Conservation (phyloP, 2,329 filamentous ascomycete genomes). For the Colletotrichum limetticola region DNA sequence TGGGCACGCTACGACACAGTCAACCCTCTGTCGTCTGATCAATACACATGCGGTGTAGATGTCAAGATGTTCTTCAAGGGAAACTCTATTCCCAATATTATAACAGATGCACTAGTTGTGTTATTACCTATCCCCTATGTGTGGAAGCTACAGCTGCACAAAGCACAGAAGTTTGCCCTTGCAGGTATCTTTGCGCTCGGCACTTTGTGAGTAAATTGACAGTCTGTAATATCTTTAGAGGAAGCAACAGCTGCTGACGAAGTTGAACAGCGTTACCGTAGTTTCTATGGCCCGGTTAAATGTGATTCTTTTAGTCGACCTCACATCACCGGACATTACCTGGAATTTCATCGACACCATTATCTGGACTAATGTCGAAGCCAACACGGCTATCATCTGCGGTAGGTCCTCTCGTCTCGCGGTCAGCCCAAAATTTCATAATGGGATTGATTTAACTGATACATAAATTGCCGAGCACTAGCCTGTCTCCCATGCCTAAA, state of each 20-base stretch:
- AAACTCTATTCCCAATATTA: slow-evolving; percentile 42
- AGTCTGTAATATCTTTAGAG: background rate
- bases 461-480: background rate
- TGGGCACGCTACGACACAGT: slow-evolving; percentile 36
- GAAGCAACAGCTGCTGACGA: background rate
- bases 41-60: slow-evolving; percentile 36
- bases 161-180: slow-evolving; percentile 39
- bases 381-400: slow-evolving; percentile 40
- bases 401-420: slow-evolving; percentile 24
- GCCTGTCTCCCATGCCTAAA: background rate
- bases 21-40: slow-evolving; percentile 24
- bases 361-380: slow-evolving; percentile 40
- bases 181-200: slow-evolving; percentile 41
- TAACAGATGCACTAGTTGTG: slow-evolving; percentile 42
- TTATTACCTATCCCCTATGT: slow-evolving; percentile 42
- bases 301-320: slow-evolving; percentile 28
- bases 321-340: slow-evolving; percentile 38
- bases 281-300: slow-evolving; percentile 36
- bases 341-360: slow-evolving; percentile 39
- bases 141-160: slow-evolving; percentile 40
- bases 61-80: slow-evolving; percentile 40
- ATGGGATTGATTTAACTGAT: background rate
- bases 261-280: slow-evolving; percentile 27
- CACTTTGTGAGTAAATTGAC: slow-evolving; percentile 19
- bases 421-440: background rate